Evolutionary conservation across 805 yeast species (phyloP), one percentile per base, ranked within the genome.

Genomic region (Yarrowia sp.): DNA sequence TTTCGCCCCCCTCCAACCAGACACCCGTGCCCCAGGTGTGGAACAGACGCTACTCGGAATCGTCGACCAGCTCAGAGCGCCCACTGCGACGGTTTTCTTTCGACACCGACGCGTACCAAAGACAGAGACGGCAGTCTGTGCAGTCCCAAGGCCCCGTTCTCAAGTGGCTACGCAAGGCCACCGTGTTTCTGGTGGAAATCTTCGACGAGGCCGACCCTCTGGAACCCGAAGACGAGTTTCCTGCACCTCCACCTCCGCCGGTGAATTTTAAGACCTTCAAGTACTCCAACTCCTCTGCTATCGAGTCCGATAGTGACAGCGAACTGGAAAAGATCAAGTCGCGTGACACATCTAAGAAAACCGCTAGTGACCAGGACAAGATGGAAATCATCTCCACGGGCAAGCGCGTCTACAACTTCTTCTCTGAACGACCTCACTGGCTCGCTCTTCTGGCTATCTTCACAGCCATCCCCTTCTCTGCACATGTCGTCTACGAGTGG

Each of bases 161-260:
- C 39, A 42, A 40, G 43, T 58, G 64, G 64, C 40, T 58, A 3
- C 24, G 64, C 17, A 58, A 58, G 24, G 64, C 64, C 6, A 58
- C 64, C 8, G 46, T 58, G 13, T 58, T 58, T 19, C 50, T 58
- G 13, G 50, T 58, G 33, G 49, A 39, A 14, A 33, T 58, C n/a
- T 58, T 58, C 33, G 64, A 58, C 64, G 64, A 58, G 12, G 50
- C 64, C 17, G 64, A 58, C 13, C 64, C 64, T 8, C 50, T 58
- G 10, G 64, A 58, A 10, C 64, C 64, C 17, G 50, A 58, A 58
- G 64, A 58, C 40, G 64, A 58, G 15, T 39, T 42, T 12, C 46
- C 64, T 12, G 24, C 34, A 13, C 42, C 63, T 33, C 36, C 14
- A 20, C 42, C 33, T 15, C 38, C 38, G 9, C 9, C 38, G 38